phyloP scores from a whole-genome alignment of 1,284 basidiomycete genomes.

The Xerocomus amazonicus region DNA sequence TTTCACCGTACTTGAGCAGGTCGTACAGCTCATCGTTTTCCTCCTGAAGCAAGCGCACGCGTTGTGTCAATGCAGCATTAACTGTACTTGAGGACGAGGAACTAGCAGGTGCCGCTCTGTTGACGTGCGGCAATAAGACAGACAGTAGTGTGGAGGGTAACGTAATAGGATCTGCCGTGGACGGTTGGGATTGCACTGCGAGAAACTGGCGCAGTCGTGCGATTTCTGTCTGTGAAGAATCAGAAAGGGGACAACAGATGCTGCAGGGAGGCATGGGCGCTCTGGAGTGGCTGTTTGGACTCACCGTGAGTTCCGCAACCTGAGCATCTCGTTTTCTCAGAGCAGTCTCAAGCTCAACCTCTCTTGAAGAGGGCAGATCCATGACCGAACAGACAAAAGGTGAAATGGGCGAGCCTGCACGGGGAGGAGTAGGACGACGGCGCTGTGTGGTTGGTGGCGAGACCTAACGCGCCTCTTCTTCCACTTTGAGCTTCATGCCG shows the following conservation, averaged over 20 bases:
- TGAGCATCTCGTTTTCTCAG: constrained; percentile 69
- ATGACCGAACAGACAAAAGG: constrained; percentile 36
- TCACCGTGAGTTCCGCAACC: constrained; percentile 63
- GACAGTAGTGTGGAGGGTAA: constrained; percentile 67
- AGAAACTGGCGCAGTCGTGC: constrained; percentile 61
- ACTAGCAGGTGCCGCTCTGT: constrained; percentile 34
- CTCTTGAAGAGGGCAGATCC: constrained; percentile 67
- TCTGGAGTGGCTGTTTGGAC: constrained; percentile 22
- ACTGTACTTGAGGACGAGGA: constrained; percentile 54
- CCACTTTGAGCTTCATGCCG: constrained; percentile 23
- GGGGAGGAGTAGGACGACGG: constrained; percentile 12
- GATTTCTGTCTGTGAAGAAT: constrained; percentile 58
- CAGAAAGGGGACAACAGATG: constrained; percentile 18
- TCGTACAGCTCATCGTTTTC: constrained; percentile 81
- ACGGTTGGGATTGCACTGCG: constrained; percentile 47
- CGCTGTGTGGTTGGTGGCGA: constrained; percentile 33
- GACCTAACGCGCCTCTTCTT: constrained; percentile 24
- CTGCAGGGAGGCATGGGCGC: constrained; percentile 15
- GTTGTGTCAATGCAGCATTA: constrained; percentile 64
- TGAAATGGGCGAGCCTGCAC: constrained; percentile 13
- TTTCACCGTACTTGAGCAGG: constrained; percentile 64
- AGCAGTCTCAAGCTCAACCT: constrained; percentile 72
- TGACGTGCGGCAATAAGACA: constrained; percentile 62
- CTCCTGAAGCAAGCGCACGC: constrained; percentile 66
- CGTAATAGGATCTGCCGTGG: constrained; percentile 56